Base-by-base conservation (phyloP, 2,329 filamentous ascomycete species). In the Trichoderma polysporum region DNA sequence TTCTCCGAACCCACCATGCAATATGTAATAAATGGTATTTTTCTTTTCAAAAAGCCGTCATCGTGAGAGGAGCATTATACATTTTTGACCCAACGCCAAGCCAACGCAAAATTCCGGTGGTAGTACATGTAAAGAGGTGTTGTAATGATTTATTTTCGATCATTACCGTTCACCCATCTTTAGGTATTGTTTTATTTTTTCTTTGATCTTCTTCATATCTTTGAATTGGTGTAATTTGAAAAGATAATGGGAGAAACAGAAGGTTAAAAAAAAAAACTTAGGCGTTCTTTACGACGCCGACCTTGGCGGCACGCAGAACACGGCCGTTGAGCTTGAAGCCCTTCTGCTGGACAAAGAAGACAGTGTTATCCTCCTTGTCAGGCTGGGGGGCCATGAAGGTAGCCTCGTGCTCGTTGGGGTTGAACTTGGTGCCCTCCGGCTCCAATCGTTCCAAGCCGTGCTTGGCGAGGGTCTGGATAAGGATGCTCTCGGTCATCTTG, bases 351-450 rank as follows among this genome's bases (percentile, higher is more conserved):
- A 93, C 93, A 78, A 90, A 89, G 83, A 98, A 95, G 75, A 97
- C 92, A 66, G 89, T 91, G 73, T 92, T 93, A 75, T 98, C 89
- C 79, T 97, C 91, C 85, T 97, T 96, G 72, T 88, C 93, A 62
- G 89, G 86, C 83, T 93, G 88, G 50, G 93, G 92, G 10, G 92
- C 89, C 90, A 96, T 94, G 82, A 98, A 98, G 25, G 92, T 95
- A 41, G 95, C 95, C 85, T 99, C 95, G 79, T 98, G 95, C 80
- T 92, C 86, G 80, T 97, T 97, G 71, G 95, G 94, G 83, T 99
- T 91, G 84, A 99, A 99, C 81, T 92, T 93, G 78, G 95, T 90
- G 73, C 88, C 86, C 71, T 88, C 82, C 19, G 95, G 94, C 77
- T 94, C 89, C 78, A 97, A 92, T 72, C 94, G 86, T 84, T 97